A percentile compares a stretch with the other conserved stretches of the same genome.
Evolutionary conservation across 768 basidiomycete species (phyloP).

Genomic region (Gautieria morchelliformis): DNA sequence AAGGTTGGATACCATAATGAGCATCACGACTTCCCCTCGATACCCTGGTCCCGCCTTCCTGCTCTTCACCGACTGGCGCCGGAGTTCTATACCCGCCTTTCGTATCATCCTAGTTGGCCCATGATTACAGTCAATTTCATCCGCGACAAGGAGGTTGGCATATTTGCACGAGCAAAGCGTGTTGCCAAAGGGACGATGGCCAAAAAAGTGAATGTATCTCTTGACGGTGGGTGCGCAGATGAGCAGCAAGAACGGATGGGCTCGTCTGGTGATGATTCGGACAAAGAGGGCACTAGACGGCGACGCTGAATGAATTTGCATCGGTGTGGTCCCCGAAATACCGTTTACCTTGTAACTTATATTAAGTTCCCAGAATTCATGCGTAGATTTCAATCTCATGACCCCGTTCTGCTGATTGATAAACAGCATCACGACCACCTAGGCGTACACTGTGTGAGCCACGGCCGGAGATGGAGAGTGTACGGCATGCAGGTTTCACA

Average conservation of each 20-base stretch:
- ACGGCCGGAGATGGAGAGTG: too few relatives aligned
- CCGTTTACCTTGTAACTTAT: too few relatives aligned
- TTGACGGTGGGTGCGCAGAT: not conserved
- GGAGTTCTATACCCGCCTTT: slow-evolving; percentile 85
- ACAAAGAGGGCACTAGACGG: not conserved
- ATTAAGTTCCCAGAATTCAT: too few relatives aligned
- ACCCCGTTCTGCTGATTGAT: too few relatives aligned
- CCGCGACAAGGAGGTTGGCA: slow-evolving; percentile 76
- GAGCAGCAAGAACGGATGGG: not conserved
- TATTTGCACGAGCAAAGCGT: slow-evolving; percentile 83
- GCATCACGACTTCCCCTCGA: slow-evolving; percentile 96
- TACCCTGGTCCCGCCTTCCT: slow-evolving; percentile 91
- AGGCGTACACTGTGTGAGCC: too few relatives aligned
- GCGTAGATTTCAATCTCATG: too few relatives aligned
- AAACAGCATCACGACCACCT: too few relatives aligned
- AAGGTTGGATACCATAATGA: slow-evolving; percentile 99
- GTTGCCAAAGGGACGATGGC: slow-evolving; percentile 26
- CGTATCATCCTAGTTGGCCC: slow-evolving; percentile 86
- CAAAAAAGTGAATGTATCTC: not conserved
- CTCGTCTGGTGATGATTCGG: not conserved
- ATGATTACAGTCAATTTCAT: slow-evolving; percentile 95
- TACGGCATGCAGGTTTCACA: too few relatives aligned
- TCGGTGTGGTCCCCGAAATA: too few relatives aligned
- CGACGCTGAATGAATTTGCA: not conserved
- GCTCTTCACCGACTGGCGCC: slow-evolving; percentile 73